Conservation (phyloP, 805 yeast species). For the Pichia paraexigua region DNA sequence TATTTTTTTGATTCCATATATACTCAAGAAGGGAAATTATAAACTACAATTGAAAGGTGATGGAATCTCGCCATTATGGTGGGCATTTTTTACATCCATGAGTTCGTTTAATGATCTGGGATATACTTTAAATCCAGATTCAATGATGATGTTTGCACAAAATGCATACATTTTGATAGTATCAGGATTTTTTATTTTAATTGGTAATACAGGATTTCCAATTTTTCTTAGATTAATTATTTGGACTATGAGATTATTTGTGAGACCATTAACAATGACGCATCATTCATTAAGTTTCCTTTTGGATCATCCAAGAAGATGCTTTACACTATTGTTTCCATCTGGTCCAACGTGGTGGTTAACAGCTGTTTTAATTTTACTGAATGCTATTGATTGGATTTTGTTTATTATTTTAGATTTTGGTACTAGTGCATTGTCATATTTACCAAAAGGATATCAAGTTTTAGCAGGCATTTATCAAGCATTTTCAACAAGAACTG, state of each 20-base stretch:
- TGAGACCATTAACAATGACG: conserved; percentile 55
- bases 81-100: conserved; percentile 81
- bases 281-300: conserved; percentile 79
- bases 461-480: conserved; percentile 81
- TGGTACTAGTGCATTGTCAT: conserved; percentile 40
- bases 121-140: conserved; percentile 68
- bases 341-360: conserved; percentile 95
- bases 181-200: conserved; percentile 63
- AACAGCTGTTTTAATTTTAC: conserved; percentile 56
- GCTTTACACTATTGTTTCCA: conserved; percentile 89
- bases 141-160: conserved; percentile 60
- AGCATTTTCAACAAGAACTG: conserved; percentile 89
- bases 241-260: conserved; percentile 65
- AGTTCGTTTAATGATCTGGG: conserved; percentile 86
- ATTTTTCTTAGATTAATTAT: conserved; percentile 69
- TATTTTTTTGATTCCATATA: conserved; percentile 56
- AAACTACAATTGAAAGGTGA: conserved; percentile 35
- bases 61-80: conserved; percentile 80
- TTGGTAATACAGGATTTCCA: conserved; percentile 96
- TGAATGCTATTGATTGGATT: conserved; percentile 73
- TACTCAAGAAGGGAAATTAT: conserved; percentile 35
- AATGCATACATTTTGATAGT: conserved; percentile 60
- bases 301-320: conserved; percentile 93
- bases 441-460: conserved; percentile 57
- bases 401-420: conserved; percentile 75